A percentile compares a stretch with the other conserved stretches of the same genome.
Conservation (phyloP, 345 rosid species). For the Raphanus raphanistrum region DNA sequence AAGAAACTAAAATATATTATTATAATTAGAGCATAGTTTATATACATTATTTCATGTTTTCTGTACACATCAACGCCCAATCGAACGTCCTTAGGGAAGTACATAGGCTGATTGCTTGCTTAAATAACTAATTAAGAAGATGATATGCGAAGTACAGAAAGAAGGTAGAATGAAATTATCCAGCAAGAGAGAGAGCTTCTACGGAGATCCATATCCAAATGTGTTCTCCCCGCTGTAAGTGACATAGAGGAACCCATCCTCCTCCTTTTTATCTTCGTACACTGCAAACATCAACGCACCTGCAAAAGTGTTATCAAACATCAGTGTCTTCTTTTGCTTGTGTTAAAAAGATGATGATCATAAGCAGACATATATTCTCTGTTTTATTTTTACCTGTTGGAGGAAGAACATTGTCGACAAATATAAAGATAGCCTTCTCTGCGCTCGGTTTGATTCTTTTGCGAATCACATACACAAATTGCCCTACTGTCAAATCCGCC, state of each 20-base stretch:
- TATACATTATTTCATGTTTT: constrained; percentile 29
- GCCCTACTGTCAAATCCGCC: constrained; percentile 82
- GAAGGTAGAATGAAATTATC: too few species aligned
- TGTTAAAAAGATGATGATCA: not conserved
- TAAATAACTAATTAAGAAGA: not conserved
- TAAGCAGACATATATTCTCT: too few species aligned
- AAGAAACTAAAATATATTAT: not conserved
- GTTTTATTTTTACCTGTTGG: constrained; percentile 54
- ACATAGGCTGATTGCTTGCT: constrained; percentile 20
- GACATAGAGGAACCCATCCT: constrained; percentile 82
- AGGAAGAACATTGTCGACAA: constrained; percentile 78
- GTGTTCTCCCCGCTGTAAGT: constrained; percentile 94
- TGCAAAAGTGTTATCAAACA: constrained; percentile 31
- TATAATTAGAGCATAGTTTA: constrained; percentile 1
- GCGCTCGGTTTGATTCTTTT: constrained; percentile 84
- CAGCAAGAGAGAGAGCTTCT: not conserved
- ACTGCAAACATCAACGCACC: constrained; percentile 81
- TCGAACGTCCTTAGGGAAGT: constrained; percentile 21
- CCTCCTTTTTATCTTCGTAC: constrained; percentile 83
- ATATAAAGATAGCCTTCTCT: constrained; percentile 83
- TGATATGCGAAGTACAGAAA: too few species aligned
- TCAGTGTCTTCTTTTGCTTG: not conserved
- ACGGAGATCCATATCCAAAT: constrained; percentile 51
- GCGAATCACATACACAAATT: constrained; percentile 82
- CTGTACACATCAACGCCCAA: constrained; percentile 30